Base-by-base conservation (phyloP, 2,329 filamentous ascomycete genomes). In the Arachnomyces sp. region DNA sequence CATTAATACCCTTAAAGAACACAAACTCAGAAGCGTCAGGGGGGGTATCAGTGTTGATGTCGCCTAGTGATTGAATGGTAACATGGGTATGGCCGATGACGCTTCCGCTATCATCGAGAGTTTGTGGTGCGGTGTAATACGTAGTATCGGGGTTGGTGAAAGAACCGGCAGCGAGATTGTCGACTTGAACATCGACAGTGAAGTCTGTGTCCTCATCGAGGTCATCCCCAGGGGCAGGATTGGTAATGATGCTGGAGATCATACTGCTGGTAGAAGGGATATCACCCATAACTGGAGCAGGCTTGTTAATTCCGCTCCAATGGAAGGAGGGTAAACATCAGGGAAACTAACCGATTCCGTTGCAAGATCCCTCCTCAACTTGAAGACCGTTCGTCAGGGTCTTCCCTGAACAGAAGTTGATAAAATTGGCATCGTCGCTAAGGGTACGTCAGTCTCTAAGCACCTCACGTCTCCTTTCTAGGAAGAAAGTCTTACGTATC, bases 1-100 rank as follows among this genome's bases (percentile, higher is more conserved):
- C 68, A 48, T 77, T 73, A 51, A 77, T 67, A 42, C 74, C 74
- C 60, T 75, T 76, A 66, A 77, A 77, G 59, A 74, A 77, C 16
- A 61, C 69, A 53, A 76, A 77, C 14, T 61, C 59, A 7, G 66
- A 50, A 34, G 68, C 49, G 43, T 68, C 51, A 32, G 62, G 54
- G 40, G 68, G 59, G 4, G 52, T 53, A 1, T 44, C 52, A 2
- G 63, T 54, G 31, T 61, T 63, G 31, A 64, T 41, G 28, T 60
- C 48, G 25, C 37, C 44, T 30, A 76, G 54, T 31, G 69, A 61
- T 51, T 78, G 73, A 14, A 76, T 63, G 4, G 71, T 72, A 44
- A 77, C 64, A 51, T 60, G 52, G 33, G 52, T 55, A 45, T 68
- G 61, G 18, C 59, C 59, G 34, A 59, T 50, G 30, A 72, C 48